Evolutionary conservation across 2,329 filamentous ascomycete species (phyloP), one percentile per base, ranked within the genome.

Genomic region (Penicillium capsulatum): DNA sequence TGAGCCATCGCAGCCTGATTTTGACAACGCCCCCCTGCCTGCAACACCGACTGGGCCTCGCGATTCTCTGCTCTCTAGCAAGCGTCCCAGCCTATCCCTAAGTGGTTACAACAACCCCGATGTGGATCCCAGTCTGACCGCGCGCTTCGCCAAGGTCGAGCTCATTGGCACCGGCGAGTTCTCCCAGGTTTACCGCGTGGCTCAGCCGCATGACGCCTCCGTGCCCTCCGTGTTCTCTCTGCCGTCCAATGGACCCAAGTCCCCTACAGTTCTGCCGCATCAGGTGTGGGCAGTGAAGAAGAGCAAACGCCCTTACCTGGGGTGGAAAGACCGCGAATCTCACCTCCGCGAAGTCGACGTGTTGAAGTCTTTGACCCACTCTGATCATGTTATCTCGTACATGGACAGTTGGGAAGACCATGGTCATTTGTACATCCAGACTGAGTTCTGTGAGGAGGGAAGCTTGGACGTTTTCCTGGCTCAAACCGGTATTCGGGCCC

Each of bases 371-470:
- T 71, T 98, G 29, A 79, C 79, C 36, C 80, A 85, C 42, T 82
- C 84, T 39, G 88, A 94, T 57, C 90, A 98, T 63, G 79, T 97
- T 37, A 74, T 98, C 36, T 81, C 86, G 47, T 85, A 91, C 52
- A 74, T 89, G 38, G 82, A 94, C 55, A 83, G 82, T 60, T 98
- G 92, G 92, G 91, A 96, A 65, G 76, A 84, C 44, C 80, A 86
- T 51, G 78, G 79, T 40, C 82, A 91, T 59, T 77, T 98, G 7
- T 98, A 96, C 69, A 97, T 98, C 45, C 91, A 97, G 69, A 97
- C 91, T 0, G 92, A 98, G 60, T 97, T 83, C 61, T 98, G 92
- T 58, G 90, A 96, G 61, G 88, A 95, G 61, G 92, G 92, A 11
- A 94, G 87, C 45, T 71, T 98, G 30, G 85, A 94, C 60, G 76